These are phyloP conservation scores for Acer saccharum DNA, from an alignment of 345 rosid species.

Conservation along the genomic window DNA sequence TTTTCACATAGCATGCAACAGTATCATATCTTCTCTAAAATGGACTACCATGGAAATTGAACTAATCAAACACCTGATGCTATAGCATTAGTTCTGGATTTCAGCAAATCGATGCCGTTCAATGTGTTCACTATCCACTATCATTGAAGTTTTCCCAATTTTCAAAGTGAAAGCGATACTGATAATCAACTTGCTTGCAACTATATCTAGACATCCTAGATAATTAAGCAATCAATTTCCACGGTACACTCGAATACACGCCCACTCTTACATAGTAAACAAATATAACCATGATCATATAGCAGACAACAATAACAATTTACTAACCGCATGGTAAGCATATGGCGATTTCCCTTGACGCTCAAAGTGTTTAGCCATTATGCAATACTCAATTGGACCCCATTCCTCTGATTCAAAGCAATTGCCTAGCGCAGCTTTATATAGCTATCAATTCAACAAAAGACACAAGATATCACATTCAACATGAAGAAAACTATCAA, in stretches of 20 bases:
- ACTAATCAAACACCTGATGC: not conserved
- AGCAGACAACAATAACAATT: not conserved
- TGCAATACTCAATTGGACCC: conserved; percentile 81
- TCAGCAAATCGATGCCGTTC: conserved; percentile 2
- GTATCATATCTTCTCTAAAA: not conserved
- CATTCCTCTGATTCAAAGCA: conserved; percentile 86
- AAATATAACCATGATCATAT: not conserved
- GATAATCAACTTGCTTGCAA: not conserved
- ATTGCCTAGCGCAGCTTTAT: conserved; percentile 87
- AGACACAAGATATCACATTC: conserved; percentile 19
- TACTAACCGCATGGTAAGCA: conserved; percentile 74
- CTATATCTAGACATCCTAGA: not conserved
- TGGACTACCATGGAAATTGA: not conserved
- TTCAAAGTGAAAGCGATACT: not conserved
- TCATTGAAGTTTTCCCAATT: not conserved
- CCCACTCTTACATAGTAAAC: not conserved
- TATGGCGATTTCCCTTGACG: conserved; percentile 94
- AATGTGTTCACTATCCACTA: not conserved
- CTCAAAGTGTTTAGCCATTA: conserved; percentile 89
- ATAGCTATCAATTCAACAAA: conserved; percentile 45
- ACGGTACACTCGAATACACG: not conserved
- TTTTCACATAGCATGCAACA: not conserved
- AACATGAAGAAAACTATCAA: conserved; percentile 3
- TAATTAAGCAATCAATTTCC: not conserved
- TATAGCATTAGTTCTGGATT: not conserved